Evolutionary conservation across 768 basidiomycete genomes (phyloP).

Genomic region (Multifurca ochricompacta): DNA sequence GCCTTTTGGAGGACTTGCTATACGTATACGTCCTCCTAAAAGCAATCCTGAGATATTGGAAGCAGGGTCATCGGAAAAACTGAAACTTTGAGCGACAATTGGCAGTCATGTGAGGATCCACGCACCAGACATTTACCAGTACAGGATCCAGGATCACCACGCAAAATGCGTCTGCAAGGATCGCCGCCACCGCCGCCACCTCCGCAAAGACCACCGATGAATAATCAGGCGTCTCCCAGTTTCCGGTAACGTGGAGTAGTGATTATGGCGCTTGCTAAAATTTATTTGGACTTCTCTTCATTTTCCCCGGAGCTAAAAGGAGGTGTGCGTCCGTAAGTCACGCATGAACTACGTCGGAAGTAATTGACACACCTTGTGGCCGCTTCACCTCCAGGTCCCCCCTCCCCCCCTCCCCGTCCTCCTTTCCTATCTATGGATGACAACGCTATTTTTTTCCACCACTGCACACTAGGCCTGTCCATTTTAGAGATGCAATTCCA

Average conservation of each 20-base stretch:
- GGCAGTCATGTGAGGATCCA: neutral
- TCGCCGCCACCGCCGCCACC: neutral
- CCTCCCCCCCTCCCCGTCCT: too few relatives aligned
- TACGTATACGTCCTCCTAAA: neutral
- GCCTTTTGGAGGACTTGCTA: slow-evolving; percentile 7
- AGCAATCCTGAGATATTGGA: neutral
- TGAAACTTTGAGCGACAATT: neutral
- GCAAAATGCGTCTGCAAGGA: neutral
- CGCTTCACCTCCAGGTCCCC: neutral
- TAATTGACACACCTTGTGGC: neutral
- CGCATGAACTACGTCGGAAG: neutral
- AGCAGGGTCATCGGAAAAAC: neutral
- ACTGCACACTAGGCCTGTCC: neutral
- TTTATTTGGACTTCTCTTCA: neutral
- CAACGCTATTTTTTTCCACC: neutral
- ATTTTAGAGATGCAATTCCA: neutral
- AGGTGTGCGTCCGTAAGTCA: slow-evolving; percentile 3
- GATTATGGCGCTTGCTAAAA: neutral
- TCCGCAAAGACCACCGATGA: neutral
- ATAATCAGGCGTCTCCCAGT: neutral
- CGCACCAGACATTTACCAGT: neutral
- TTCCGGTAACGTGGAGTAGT: neutral
- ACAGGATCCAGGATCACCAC: too few relatives aligned
- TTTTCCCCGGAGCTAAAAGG: neutral
- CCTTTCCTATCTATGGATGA: too few relatives aligned